Evolutionary conservation across 306 rosid species (phyloP).

Genomic region (Spatholobus suberectus): DNA sequence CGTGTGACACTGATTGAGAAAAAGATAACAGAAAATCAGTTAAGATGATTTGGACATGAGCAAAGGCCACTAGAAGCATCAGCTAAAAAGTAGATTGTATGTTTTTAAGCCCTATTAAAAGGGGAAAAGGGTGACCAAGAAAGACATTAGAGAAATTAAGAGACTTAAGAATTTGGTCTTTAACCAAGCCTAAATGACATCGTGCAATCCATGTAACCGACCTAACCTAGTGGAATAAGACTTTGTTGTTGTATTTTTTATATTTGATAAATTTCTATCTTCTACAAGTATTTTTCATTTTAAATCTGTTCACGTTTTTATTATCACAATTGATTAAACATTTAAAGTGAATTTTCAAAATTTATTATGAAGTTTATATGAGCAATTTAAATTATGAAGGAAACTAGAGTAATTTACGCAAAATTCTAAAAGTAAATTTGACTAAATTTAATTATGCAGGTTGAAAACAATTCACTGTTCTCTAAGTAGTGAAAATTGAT

Average conservation of each 20-base stretch:
- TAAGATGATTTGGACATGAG: too few relatives aligned
- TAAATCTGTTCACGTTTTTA: neutral
- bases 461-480: neutral
- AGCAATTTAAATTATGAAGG: conserved; percentile 14
- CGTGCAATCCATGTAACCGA: too few relatives aligned
- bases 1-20: too few relatives aligned
- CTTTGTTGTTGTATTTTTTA: neutral
- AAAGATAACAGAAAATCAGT: too few relatives aligned
- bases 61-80: too few relatives aligned
- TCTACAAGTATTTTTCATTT: neutral
- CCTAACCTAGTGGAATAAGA: too few relatives aligned
- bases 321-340: neutral
- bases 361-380: neutral
- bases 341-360: neutral
- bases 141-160: too few relatives aligned
- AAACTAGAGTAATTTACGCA: neutral
- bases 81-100: too few relatives aligned
- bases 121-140: too few relatives aligned
- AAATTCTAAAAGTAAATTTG: neutral
- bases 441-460: neutral
- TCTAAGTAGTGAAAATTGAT: neutral
- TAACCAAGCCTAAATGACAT: too few relatives aligned
- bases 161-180: too few relatives aligned
- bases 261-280: neutral
- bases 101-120: too few relatives aligned